Base-by-base conservation (phyloP, 2,329 filamentous ascomycete species). In the Dactylellina haptotyla region DNA sequence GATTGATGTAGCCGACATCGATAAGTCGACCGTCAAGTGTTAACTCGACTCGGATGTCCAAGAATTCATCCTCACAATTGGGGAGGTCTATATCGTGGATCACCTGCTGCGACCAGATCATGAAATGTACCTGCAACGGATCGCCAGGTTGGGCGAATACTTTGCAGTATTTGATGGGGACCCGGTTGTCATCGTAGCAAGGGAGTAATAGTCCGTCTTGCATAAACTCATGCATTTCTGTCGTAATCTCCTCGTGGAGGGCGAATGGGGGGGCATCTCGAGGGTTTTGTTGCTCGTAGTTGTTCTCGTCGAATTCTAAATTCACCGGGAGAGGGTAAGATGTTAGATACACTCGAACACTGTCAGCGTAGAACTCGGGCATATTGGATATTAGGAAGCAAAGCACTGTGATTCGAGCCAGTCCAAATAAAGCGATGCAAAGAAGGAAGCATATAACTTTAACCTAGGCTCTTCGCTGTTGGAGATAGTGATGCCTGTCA, bases 41-140 rank as follows among this genome's bases (percentile, higher is more conserved):
- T 3, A 72, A 12, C 25, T 72, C 67, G 16, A 65, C 28, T 8
- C 67, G 59, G n/a, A 72, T 34, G n/a, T 72, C 67, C 20, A 72
- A 20, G 18, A 72, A 72, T 12, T 72, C 67, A 6, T 72, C 53
- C 61, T 72, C 53, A 3, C 37, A 28, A 14, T 14, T 26, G 3
- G 67, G 67, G 3, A 65, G 45, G n/a, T 72, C 67, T 45, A 65
- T 65, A 32, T 72, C 59, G 32, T 72, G 67, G 2, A 72, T 51
- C 4, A 65, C 67, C 14, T 72, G 67, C 46, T 72, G 67, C 2
- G 39, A 61, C 67, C 67, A 72, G 30, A 65, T 34, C 67, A 72
- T 54, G 20, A 72, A 65, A 26, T 72, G 67, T 10, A 65, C 45
- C 28, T 72, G 67, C 9, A 72, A 26, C 3, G 67, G 67, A 14